phyloP scores from a whole-genome alignment of 208 protist genomes.

The Acanthamoeba rhysodes region DNA sequence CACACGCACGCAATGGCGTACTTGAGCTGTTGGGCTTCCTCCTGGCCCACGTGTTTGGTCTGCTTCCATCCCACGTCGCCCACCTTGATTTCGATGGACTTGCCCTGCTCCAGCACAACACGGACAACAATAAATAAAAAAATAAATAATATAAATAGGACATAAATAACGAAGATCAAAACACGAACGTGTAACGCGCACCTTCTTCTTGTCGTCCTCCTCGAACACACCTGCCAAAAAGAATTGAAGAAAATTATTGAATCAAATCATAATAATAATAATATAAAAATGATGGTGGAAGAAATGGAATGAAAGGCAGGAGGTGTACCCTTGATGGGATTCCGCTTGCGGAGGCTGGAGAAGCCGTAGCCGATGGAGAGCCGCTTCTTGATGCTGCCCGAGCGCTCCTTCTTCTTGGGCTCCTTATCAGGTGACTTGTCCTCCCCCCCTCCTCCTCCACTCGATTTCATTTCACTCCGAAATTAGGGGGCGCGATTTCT shows the following conservation, averaged over 20 bases:
- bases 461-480: background rate
- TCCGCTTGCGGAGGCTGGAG: background rate
- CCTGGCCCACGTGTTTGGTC: background rate
- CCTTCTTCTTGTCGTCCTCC: constrained; percentile 1
- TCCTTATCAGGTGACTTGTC: background rate
- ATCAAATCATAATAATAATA: too few relatives aligned
- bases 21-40: constrained; percentile 9
- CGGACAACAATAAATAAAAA: too few relatives aligned
- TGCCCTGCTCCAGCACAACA: background rate
- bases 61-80: constrained; percentile 7
- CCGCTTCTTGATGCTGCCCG: background rate
- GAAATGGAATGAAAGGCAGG: background rate
- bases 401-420: constrained; percentile 8
- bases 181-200: background rate
- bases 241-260: too few relatives aligned
- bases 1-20: background rate
- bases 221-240: background rate
- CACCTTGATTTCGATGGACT: constrained; percentile 3
- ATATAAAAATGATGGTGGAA: background rate
- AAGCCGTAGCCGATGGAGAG: background rate
- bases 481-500: background rate
- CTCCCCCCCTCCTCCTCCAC: background rate
- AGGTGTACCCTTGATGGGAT: background rate
- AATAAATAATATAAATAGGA: too few relatives aligned
- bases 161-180: background rate